Conservation (phyloP, 192 early-diverging fungal species). For the Linnemannia hyalina region DNA sequence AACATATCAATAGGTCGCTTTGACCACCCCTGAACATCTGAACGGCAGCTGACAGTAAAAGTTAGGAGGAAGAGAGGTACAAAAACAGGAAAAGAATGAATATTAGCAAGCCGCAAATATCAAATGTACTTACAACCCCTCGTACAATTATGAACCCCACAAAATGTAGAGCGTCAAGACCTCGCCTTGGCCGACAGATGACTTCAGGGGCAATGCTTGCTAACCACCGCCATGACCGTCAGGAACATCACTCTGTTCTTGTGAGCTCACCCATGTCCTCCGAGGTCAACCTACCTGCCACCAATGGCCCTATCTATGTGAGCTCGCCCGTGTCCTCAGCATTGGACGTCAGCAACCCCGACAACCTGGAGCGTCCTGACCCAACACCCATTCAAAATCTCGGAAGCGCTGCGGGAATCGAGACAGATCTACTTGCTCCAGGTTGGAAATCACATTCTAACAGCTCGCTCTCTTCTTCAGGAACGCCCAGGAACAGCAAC, state of each 20-base stretch:
- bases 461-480: conserved; percentile 23
- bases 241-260: conserved; percentile 27
- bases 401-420: neutral
- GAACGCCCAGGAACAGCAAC: conserved; percentile 18
- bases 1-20: neutral
- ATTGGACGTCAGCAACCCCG: conserved; percentile 4
- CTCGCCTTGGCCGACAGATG: conserved; percentile 15
- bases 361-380: conserved; percentile 16
- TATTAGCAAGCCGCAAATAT: no score
- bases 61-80: neutral
- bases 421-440: conserved; percentile 16
- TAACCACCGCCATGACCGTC: conserved; percentile 5
- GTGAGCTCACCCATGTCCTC: conserved; percentile 46
- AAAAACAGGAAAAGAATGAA: no score
- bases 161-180: neutral
- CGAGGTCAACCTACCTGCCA: conserved; percentile 31
- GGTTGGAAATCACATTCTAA: conserved; percentile 22
- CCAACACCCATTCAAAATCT: conserved; percentile 25
- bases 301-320: conserved; percentile 24
- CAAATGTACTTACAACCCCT: neutral
- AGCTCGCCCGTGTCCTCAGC: conserved; percentile 33
- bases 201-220: conserved; percentile 37
- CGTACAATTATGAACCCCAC: neutral
- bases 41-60: conserved; percentile 3
- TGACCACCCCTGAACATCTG: conserved; percentile 3